A percentile compares a stretch with the other conserved stretches of the same genome.
Conservation (phyloP, 1,139 yeast species). For the Pichia norvegensis region DNA sequence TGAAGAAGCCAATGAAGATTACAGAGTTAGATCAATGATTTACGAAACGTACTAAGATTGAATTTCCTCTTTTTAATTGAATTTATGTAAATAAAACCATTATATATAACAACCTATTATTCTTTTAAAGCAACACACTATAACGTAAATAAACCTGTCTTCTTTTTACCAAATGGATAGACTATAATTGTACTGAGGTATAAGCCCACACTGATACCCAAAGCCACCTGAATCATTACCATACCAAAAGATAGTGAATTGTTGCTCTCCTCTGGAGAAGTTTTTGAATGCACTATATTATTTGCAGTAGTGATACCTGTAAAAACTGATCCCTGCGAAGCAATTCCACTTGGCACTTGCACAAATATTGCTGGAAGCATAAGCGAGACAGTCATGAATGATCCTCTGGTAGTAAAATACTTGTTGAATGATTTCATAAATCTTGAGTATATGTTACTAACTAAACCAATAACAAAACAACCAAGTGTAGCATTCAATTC, state of each 20-base stretch:
- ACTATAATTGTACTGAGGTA: conserved; percentile 86
- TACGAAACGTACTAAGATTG: conserved; percentile 35
- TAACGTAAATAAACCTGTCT: conserved; percentile 80
- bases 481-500: conserved; percentile 87
- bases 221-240: conserved; percentile 85
- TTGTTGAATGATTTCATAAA: conserved; percentile 44
- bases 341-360: conserved; percentile 92
- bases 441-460: conserved; percentile 84
- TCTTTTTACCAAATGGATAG: conserved; percentile 84
- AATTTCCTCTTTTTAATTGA: conserved; percentile 1
- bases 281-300: conserved; percentile 41
- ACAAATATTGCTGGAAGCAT: conserved; percentile 94
- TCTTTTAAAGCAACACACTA: conserved; percentile 23
- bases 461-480: conserved; percentile 82
- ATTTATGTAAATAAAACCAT: neutral
- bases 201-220: conserved; percentile 89
- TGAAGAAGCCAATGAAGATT: conserved; percentile 82
- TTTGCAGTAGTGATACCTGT: conserved; percentile 77
- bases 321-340: conserved; percentile 75
- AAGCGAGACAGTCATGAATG: conserved; percentile 89
- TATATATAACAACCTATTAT: neutral
- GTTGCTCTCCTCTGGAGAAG: conserved; percentile 21
- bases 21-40: conserved; percentile 52
- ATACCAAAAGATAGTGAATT: conserved; percentile 57
- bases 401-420: conserved; percentile 19